Conservation (phyloP, 331 rosid genomes). For the Dryas integrifolia region DNA sequence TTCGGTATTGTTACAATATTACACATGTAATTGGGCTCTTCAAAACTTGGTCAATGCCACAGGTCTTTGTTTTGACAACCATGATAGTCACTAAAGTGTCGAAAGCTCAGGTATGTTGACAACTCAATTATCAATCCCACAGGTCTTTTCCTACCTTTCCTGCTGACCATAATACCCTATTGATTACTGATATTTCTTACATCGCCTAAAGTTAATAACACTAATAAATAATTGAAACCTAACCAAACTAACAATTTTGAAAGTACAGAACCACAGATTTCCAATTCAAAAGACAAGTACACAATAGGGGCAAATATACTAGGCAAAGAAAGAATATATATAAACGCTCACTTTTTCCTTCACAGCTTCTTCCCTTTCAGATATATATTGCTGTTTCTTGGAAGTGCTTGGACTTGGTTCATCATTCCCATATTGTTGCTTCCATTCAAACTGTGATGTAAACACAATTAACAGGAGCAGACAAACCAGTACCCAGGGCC, state of each 20-base stretch:
- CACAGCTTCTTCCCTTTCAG: conserved; percentile 50
- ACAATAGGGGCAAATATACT: background rate
- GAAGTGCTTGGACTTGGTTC: conserved; percentile 40
- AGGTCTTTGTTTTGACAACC: background rate
- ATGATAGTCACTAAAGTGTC: background rate
- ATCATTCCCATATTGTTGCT: conserved; percentile 49
- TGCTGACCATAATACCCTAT: background rate
- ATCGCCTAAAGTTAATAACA: background rate
- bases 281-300: background rate
- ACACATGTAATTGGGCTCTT: background rate
- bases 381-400: conserved; percentile 33
- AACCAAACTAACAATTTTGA: background rate
- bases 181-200: background rate
- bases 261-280: background rate
- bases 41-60: background rate
- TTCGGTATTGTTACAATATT: background rate
- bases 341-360: conserved; percentile 48
- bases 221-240: background rate
- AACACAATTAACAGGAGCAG: conserved; percentile 52
- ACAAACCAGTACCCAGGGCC: conserved; percentile 59
- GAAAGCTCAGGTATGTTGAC: background rate
- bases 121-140: background rate
- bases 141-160: background rate
- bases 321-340: conserved; percentile 6
- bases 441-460: conserved; percentile 68